Base-by-base conservation (phyloP, 768 basidiomycete genomes). In the Kondoa subrosea region DNA sequence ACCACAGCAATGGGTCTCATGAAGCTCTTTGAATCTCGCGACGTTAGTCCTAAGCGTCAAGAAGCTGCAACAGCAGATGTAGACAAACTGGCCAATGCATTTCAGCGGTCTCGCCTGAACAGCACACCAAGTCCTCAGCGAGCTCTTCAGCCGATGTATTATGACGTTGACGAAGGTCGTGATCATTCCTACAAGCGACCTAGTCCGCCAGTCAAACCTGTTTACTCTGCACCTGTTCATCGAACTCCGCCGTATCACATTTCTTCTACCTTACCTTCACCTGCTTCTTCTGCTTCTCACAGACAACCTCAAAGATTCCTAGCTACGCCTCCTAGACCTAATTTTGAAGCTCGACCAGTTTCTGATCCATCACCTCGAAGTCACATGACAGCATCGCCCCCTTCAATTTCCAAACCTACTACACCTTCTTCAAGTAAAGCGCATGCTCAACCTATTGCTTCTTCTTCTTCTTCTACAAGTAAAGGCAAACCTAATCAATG, bases 401-500 rank as follows among this genome's bases (percentile, higher is more conserved):
- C n/a, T n/a, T n/a, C n/a, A n/a, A n/a, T n/a, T n/a, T n/a, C n/a
- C n/a, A n/a, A n/a, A n/a, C n/a, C n/a, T n/a, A n/a, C n/a, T n/a
- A n/a, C n/a, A n/a, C n/a, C n/a, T n/a, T n/a, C n/a, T n/a, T n/a
- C n/a, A n/a, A n/a, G n/a, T n/a, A n/a, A n/a, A n/a, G n/a, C n/a
- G n/a, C n/a, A n/a, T n/a, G n/a, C n/a, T n/a, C n/a, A n/a, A n/a
- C 58, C 61, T 4, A 30, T 16, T 34, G 4, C 64, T 3, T 4
- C 64, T 40, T 21, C 66, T 30, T 4, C 32, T 26, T 12, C 29
- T 1, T 57, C 32, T 27, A 26, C n/a, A 2, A 1, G 58, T 34
- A 4, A 27, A 1, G 58, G 32, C 32, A 60, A 56, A 27, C 60
- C 69, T 27, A 67, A 67, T 60, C 71, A 69, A 40, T 71, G 71